Evolutionary conservation across 495 filamentous ascomycete genomes (phyloP).

Genomic region (Lepidopterella palustris): DNA sequence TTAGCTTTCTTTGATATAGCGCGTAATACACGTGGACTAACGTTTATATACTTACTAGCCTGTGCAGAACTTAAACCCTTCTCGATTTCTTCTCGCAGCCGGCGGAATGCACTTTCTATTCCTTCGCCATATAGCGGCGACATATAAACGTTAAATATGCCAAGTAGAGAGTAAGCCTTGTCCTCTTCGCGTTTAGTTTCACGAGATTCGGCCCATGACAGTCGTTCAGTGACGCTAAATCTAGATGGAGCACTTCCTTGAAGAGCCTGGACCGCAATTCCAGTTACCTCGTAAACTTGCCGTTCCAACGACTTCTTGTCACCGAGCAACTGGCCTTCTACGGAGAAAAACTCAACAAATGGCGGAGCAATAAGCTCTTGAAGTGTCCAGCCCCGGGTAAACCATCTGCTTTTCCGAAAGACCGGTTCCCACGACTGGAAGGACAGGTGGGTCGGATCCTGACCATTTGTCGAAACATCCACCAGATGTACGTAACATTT

Average conservation of each 20-base stretch:
- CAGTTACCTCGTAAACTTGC: slow-evolving; percentile 19
- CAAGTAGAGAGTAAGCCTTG: no score
- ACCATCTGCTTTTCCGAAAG: not conserved
- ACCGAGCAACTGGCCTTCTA: slow-evolving; percentile 17
- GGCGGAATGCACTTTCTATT: no score
- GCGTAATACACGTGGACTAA: no score
- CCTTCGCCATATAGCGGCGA: no score
- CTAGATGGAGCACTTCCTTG: slow-evolving; percentile 13
- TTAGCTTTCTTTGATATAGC: no score
- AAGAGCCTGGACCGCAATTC: no score
- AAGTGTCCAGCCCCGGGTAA: no score
- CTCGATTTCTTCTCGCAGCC: no score
- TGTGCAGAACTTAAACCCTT: no score
- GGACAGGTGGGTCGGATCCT: not conserved
- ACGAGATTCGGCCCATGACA: slow-evolving; percentile 25
- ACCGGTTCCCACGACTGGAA: not conserved
- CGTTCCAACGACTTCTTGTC: slow-evolving; percentile 21
- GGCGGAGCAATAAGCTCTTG: slow-evolving; percentile 20
- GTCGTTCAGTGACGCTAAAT: slow-evolving; percentile 14
- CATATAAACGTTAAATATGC: no score
- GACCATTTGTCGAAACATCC: not conserved
- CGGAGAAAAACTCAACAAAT: slow-evolving; percentile 25
- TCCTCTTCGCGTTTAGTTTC: slow-evolving; percentile 21
- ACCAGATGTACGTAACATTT: no score
- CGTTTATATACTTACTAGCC: no score